Evolutionary conservation across 2,329 filamentous ascomycete genomes (phyloP), one percentile per base, ranked within the genome.

Genomic region (Penicillium hordei): DNA sequence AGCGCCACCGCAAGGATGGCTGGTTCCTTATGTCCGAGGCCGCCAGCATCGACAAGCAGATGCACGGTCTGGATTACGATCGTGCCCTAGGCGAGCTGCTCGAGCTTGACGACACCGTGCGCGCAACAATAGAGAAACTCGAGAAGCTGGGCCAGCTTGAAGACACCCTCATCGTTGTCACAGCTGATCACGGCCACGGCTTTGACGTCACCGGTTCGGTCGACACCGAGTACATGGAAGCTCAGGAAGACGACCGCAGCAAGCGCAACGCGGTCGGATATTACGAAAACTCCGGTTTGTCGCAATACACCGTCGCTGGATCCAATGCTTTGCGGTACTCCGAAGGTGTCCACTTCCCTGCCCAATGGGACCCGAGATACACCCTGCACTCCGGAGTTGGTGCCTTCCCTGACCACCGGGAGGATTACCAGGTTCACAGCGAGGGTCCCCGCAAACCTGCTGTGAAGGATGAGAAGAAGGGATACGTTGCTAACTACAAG

Each of bases 21-120:
- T 95, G 89, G 83, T 91, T 94, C 81, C 82, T 95, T 69, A 94
- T 95, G 90, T 86, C 87, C 13, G 91, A 95, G 75, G 91, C 88
- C 27, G 91, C 91, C 17, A 90, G 86, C 2, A 89, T 95, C 65
- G 91, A 94, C 78, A 95, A 95, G 82, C 88, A 91, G 82, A 94
- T 95, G 90, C 91, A 95, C 77, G 74, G 80, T 2, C 83, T 94
- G 21, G 91, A 94, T 78, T 94, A 94, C 72, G 89, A 94, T 76
- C 89, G 91, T 53, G 89, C 91, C 0, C 85, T 95, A 0, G 91
- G 89, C 54, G 91, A 95, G 67, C 85, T 95, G 1, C 84, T 95
- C 40, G 91, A 95, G 77, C 83, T 95, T 34, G 90, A 95, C 70
- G 90, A 95, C 75, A 92, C 91, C 5, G 79, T 95, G 65, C 86